Evolutionary conservation across 768 basidiomycete species (phyloP), one percentile per base, ranked within the genome.

Genomic region (Boletus speciosus): DNA sequence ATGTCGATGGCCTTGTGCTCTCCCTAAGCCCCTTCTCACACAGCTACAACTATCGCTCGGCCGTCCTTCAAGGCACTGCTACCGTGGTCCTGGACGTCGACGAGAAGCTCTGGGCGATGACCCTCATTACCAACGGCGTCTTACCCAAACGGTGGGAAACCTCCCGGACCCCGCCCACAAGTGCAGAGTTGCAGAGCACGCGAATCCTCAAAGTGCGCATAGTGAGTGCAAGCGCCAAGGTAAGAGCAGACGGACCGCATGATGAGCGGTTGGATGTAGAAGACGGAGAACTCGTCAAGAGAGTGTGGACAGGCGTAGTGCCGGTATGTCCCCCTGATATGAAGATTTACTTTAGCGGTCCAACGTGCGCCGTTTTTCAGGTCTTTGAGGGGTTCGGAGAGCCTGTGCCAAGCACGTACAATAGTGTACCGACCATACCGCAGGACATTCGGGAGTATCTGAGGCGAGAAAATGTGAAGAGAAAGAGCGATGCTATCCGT

Each of bases 31-130:
- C 64, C 23, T 66, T 66, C 52, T 59, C 62, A 12, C 59, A 67
- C 32, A 65, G 62, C 43, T 66, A 64, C 49, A 66, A 66, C 49
- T 66, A 66, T 34, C 64, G 64, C 5, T 66, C 64, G 0, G 65
- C 65, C 7, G 48, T 66, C 29, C 57, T 66, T 0, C 62, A 67
- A 3, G 64, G 64, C 1, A 49, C 16, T 7, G 64, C 59, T 19
- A 57, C 57, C 1, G 39, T 56, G 23, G 55, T 66, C 23, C 38
- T 45, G 7, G 57, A 65, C 16, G 23, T 11, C 19, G 54, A 67
- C 21, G 65, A 66, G 57, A 66, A 61, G 47, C 34, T 64, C 21
- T 66, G 64, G 64, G 64, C 65, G 11, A 51, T 66, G 59, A 37
- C 55, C 2, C 49, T 66, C 25, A 23, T 66, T 37, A 66, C 64